Base-by-base conservation (phyloP, 2,329 filamentous ascomycete species). In the Pseudogymnoascus sp. region DNA sequence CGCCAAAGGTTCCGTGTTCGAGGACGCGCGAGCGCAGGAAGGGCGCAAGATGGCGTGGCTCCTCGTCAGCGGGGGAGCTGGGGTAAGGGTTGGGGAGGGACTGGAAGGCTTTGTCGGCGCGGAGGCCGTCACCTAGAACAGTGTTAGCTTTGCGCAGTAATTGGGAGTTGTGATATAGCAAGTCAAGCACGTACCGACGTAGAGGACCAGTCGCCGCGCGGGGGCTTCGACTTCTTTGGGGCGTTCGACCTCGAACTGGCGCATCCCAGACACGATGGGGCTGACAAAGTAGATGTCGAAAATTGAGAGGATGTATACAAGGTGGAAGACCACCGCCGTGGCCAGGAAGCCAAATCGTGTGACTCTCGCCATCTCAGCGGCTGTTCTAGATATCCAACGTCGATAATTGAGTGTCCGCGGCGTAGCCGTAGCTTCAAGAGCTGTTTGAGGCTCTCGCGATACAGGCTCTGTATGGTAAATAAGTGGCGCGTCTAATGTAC, bases 201-300 rank as follows among this genome's bases (percentile, higher is more conserved):
- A 96, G 28, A 99, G 83, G 59, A 99, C 89, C 64, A 99, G 82
- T 66, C 94, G 86, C 75, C 94, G 91, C 4, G 95, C 93, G 1
- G 94, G 94, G 21, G 92, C 84, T 74, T 88, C 85, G 60, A 75
- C 75, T 61, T 78, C 77, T 44, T 76, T 69, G 40, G 83, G 77
- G 63, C 87, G 81, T 65, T 92, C 84, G 38, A 95, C 80, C 53
- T 80, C 78, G 76, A 91, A 92, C 65, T 92, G 83, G 71, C 84
- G 85, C 94, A 99, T 99, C 73, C 94, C 94, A 79, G 88, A 90
- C 62, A 97, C 94, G 69, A 99, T 94, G 21, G 94, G 94, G 74
- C 92, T 97, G 73, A 97, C 92, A 73, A 99, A 99, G 77, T 99
- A 97, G 67, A 97, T 94, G 75, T 97, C 92, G 77, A 99, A 99